Evolutionary conservation across 2,329 filamentous ascomycete species (phyloP), one percentile per base, ranked within the genome.

Genomic region (Sordariomycetes sp.): DNA sequence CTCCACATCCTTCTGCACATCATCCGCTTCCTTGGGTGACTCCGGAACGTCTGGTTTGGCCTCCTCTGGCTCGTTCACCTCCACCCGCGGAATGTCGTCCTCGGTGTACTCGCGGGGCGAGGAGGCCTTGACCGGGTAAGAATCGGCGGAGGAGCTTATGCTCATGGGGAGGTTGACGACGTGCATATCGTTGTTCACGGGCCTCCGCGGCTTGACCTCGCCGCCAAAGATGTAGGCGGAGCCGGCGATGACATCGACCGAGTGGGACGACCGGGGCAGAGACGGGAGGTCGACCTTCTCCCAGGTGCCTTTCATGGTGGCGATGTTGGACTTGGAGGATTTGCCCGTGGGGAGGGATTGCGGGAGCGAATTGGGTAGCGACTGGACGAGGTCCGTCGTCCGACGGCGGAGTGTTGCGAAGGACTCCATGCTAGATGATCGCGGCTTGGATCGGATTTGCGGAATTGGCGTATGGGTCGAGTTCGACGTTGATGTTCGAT

Each of bases 211-310:
- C 53, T 76, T 72, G 59, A 85, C 71, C 69, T 94, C 89, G 63
- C 90, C 90, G 60, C 90, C 90, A 66, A 91, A 95, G 65, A 95
- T 77, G 69, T 83, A 87, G 50, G 80, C 79, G 46, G 73, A 73
- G 28, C 77, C 73, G 37, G 73, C 73, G 53, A 86, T 68, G 53
- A 86, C 78, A 51, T 88, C 79, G 63, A 91, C 69, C 3, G 82
- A 80, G 66, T 94, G 89, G 0, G 89, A 91, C 1, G 89, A 93
- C 58, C 89, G 85, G 46, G 83, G 82, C 8, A 91, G 76, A 1
- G 75, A 63, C 3, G 80, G 77, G 37, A 81, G 66, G 48, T 76
- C 67, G 64, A 87, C 75, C 64, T 78, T 79, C 65, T 84, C 76
- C 83, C 83, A 86, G 55, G 81, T 84, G 40, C 77, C 83, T 63